Conservation (phyloP, 208 protist genomes). For the Entamoeba invadens region DNA sequence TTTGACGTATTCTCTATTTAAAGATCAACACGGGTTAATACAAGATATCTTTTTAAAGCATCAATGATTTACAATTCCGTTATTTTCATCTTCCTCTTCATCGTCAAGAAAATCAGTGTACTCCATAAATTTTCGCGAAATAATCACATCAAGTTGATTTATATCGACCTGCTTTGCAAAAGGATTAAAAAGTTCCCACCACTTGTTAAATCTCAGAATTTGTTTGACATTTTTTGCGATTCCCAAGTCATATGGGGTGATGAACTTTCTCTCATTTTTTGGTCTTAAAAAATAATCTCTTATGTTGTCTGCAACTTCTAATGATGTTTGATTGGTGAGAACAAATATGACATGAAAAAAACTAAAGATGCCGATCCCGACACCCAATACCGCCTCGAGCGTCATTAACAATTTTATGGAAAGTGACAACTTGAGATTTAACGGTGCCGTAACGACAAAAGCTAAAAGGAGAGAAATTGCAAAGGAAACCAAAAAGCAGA, state of each 20-base stretch:
- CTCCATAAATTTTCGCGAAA: neutral
- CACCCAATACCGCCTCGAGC: neutral
- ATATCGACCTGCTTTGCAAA: neutral
- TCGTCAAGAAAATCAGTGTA: neutral
- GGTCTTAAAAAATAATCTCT: neutral
- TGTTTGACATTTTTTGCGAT: neutral
- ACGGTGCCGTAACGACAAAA: neutral
- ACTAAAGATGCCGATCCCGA: neutral
- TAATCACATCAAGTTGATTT: neutral
- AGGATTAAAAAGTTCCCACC: neutral
- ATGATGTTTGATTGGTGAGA: neutral
- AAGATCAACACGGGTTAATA: no score
- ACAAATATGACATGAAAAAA: neutral
- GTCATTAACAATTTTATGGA: neutral
- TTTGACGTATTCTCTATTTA: no score
- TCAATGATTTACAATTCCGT: no score
- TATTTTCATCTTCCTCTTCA: neutral
- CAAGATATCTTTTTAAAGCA: no score
- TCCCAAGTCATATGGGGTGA: neutral
- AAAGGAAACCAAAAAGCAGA: neutral
- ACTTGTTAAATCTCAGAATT: neutral
- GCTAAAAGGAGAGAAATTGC: neutral
- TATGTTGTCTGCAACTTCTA: neutral
- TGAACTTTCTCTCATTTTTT: neutral
- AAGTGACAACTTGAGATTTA: neutral